Base-by-base conservation (phyloP, 139 green algal species). In the Volvox reticuliferus region DNA sequence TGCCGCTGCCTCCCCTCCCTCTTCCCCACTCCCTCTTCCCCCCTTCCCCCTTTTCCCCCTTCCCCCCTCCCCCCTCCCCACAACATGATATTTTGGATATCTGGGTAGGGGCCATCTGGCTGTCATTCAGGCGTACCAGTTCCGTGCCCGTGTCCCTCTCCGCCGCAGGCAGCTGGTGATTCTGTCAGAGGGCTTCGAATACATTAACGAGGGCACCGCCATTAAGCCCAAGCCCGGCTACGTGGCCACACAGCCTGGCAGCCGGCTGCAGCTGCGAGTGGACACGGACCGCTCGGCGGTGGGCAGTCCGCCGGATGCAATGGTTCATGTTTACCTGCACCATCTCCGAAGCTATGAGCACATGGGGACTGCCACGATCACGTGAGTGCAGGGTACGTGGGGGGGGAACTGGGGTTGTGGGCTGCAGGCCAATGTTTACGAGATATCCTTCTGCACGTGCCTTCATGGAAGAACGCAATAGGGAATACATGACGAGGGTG, bases 211-310 rank as follows among this genome's bases (percentile, higher is more conserved):
- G 69, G 87, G 87, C 76, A 91, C 32, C 24, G 33, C 61, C 33
- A 18, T 50, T 55, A 91, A 91, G 76, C 87, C 87, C 87, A 91
- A 91, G 87, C 73, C 71, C 26, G 86, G 86, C 44, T 90, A 62
- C 30, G 71, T 90, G n/a, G 37, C 86, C 50, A 76, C 44, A 2
- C 14, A 24, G 6, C 86, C 86, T 1, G 86, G 86, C 71, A 30
- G 2, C 20, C n/a, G 30, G 30, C 86, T 90, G 86, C 50, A 63
- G 30, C 21, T 90, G 2, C 19, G 30, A 19, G 50, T 90, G 50
- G 73, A 83, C 50, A 90, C 71, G 50, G 86, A 90, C 50, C 86
- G 86, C 0, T 55, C 69, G 36, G 28, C 20, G 20, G 0, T 82
- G 69, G 84, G 84, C 55, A 44, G 14, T 26, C 1, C 26, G 16